A percentile compares a stretch with the other conserved stretches of the same genome.
phyloP scores from a whole-genome alignment of 2,329 filamentous ascomycete genomes.

The Ophiostoma quercus region DNA sequence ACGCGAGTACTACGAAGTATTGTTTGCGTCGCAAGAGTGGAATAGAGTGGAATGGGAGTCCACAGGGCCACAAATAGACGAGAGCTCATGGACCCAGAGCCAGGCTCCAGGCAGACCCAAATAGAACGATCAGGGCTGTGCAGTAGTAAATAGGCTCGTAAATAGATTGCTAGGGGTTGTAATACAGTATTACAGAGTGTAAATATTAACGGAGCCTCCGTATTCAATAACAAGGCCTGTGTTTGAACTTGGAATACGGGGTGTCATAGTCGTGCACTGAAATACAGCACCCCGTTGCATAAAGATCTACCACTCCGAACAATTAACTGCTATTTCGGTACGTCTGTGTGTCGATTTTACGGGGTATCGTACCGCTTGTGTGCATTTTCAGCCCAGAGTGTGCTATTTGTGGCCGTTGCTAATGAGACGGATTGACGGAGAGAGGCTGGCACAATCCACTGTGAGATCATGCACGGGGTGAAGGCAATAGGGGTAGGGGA shows the following conservation, averaged over 20 bases:
- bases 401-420: constrained; percentile 15
- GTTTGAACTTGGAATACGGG: background rate
- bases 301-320: background rate
- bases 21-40: background rate
- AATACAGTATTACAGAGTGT: background rate
- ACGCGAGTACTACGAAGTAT: background rate
- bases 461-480: constrained; percentile 1
- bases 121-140: background rate
- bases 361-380: background rate
- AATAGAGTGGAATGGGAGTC: background rate
- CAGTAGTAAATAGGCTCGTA: background rate
- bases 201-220: background rate
- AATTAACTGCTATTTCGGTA: background rate
- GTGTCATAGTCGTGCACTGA: background rate
- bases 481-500: background rate
- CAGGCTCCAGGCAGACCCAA: background rate
- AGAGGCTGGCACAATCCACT: background rate
- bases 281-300: background rate
- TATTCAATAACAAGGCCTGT: background rate
- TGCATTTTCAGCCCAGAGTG: background rate
- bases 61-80: background rate
- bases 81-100: no score
- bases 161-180: background rate
- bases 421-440: constrained; percentile 10
- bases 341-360: no score